These are phyloP conservation scores for Tothia fuscella DNA, from an alignment of 2,329 filamentous ascomycete genomes.

Conservation along the genomic window DNA sequence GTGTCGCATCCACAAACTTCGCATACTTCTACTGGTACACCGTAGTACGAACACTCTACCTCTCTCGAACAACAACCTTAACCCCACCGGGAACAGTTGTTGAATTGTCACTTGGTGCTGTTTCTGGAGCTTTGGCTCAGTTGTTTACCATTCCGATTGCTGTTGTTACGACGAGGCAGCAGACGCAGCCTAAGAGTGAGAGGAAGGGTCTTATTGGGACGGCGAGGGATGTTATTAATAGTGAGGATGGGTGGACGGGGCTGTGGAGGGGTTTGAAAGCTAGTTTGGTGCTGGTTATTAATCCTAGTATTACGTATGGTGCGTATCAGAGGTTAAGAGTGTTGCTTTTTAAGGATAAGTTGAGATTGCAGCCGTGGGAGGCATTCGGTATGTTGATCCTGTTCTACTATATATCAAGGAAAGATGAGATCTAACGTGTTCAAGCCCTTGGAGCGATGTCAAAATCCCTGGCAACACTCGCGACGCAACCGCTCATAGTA, in stretches of 20 bases:
- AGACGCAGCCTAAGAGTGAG: conserved; percentile 76
- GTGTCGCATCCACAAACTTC: conserved; percentile 95
- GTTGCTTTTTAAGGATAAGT: conserved; percentile 63
- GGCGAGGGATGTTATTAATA: conserved; percentile 75
- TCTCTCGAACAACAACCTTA: conserved; percentile 44
- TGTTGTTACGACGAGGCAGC: conserved; percentile 89
- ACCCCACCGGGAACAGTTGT: conserved; percentile 63
- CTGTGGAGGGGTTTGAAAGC: conserved; percentile 94
- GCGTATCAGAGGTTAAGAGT: conserved; percentile 84
- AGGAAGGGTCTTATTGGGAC: conserved; percentile 80
- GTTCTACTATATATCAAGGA: conserved; percentile 6
- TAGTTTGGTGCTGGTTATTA: conserved; percentile 87
- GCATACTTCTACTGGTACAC: conserved; percentile 99
- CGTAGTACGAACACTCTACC: conserved; percentile 69
- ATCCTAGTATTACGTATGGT: conserved; percentile 95
- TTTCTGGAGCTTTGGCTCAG: conserved; percentile 83
- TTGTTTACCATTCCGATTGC: conserved; percentile 93
- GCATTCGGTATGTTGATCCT: conserved; percentile 88
- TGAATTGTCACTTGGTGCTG: conserved; percentile 74
- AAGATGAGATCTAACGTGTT: conserved; percentile 12
- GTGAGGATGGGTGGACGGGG: conserved; percentile 79
- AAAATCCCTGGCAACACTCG: conserved; percentile 82
- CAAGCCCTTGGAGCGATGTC: conserved; percentile 83
- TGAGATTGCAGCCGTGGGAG: conserved; percentile 67
- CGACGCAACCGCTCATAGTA: conserved; percentile 90